Conservation (phyloP, 345 rosid genomes). For the Aegle marmelos region DNA sequence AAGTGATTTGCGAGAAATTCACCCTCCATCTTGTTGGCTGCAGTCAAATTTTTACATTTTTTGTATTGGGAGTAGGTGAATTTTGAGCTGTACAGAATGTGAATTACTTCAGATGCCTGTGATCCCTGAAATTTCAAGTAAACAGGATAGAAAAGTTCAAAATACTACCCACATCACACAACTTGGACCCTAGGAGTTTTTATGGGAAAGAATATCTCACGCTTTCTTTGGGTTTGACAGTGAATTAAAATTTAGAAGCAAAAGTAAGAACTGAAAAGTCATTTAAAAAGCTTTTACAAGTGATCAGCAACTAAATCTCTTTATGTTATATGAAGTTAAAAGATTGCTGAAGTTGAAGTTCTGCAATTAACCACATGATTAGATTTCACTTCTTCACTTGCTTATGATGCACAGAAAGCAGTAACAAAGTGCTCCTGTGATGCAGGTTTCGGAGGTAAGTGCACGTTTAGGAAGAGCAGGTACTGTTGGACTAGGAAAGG, state of each 20-base stretch:
- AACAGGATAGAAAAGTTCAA: not conserved
- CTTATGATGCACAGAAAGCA: not conserved
- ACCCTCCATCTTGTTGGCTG: not conserved
- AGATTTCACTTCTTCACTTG: not conserved
- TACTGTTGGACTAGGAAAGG: slow-evolving; percentile 58
- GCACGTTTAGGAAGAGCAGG: slow-evolving; percentile 75
- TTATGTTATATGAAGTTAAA: not conserved
- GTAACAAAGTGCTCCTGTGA: not conserved
- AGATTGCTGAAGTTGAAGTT: not conserved
- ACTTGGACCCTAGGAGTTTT: not conserved
- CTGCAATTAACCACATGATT: not conserved
- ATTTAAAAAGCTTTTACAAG: not conserved
- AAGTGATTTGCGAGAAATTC: not conserved
- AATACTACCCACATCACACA: not conserved
- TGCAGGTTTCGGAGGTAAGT: slow-evolving; percentile 72
- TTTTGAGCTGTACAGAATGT: not conserved
- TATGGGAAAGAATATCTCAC: not conserved
- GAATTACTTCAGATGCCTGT: not conserved
- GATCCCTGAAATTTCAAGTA: not conserved
- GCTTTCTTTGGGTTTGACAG: not conserved
- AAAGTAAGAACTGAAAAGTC: not conserved
- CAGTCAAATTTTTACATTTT: not conserved
- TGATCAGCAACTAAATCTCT: not conserved
- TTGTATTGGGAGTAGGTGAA: not conserved
- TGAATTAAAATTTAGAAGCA: not conserved